Conservation (phyloP, 805 yeast genomes). For the Candida vartiovaarae region DNA sequence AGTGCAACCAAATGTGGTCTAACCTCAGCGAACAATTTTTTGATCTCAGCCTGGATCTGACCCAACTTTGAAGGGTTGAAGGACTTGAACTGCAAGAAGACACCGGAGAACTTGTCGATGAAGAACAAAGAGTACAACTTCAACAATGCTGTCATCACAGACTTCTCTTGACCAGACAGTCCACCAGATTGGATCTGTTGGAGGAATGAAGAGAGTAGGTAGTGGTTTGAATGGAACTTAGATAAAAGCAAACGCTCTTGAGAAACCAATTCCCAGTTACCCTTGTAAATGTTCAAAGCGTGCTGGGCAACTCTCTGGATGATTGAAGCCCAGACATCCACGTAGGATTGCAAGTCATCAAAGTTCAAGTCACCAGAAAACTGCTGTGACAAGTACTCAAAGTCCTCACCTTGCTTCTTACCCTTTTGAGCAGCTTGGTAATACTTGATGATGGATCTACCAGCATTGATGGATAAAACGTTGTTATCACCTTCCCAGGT, state of each 20-base stretch:
- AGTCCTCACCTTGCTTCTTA: conserved; percentile 24
- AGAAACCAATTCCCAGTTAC: conserved; percentile 30
- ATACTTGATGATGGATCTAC: conserved; percentile 54
- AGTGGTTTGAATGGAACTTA: conserved; percentile 34
- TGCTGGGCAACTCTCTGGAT: conserved; percentile 27
- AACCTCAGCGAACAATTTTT: conserved; percentile 39
- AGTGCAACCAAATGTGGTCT: conserved; percentile 69
- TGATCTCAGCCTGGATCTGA: conserved; percentile 35
- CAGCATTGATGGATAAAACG: conserved; percentile 75
- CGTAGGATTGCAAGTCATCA: conserved; percentile 13
- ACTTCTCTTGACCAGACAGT: conserved; percentile 30
- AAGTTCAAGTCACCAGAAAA: conserved; percentile 22
- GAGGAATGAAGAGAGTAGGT: conserved; percentile 27
- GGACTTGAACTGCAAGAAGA: conserved; percentile 59
- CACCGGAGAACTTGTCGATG: conserved; percentile 64
- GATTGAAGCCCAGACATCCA: conserved; percentile 29
- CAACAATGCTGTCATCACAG: conserved; percentile 47
- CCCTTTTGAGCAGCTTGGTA: conserved; percentile 32
- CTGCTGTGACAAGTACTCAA: conserved; percentile 24
- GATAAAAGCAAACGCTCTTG: conserved; percentile 32
- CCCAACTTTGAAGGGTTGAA: conserved; percentile 44
- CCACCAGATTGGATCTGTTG: conserved; percentile 20
- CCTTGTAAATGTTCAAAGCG: conserved; percentile 25
- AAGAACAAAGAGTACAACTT: conserved; percentile 57
- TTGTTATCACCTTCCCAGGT: conserved; percentile 99